These are phyloP conservation scores for Botryotinia calthae DNA, from an alignment of 2,329 filamentous ascomycete species.

Conservation along the genomic window DNA sequence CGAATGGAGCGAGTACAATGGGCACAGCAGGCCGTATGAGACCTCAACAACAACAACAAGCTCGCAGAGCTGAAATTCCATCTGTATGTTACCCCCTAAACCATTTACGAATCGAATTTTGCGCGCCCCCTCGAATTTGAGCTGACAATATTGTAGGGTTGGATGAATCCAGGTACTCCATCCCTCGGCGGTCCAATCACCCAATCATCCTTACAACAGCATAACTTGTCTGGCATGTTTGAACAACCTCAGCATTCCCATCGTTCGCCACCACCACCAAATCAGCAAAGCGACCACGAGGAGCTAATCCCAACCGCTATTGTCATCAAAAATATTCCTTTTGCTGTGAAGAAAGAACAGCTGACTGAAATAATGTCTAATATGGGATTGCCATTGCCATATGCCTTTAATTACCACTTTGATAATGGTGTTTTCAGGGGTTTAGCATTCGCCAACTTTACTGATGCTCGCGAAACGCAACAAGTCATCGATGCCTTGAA, in stretches of 20 bases:
- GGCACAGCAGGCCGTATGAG: slow-evolving; percentile 60
- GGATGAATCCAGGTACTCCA: slow-evolving; percentile 54
- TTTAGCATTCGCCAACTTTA: slow-evolving; percentile 96
- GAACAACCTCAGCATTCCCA: slow-evolving; percentile 28
- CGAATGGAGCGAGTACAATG: slow-evolving; percentile 59
- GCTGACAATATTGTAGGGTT: slow-evolving; percentile 3
- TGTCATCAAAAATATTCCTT: slow-evolving; percentile 99
- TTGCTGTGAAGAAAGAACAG: slow-evolving; percentile 96
- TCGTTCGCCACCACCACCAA: slow-evolving; percentile 28
- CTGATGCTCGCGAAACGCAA: slow-evolving; percentile 88
- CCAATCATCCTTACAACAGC: slow-evolving; percentile 19
- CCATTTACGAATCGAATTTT: slow-evolving; percentile 22
- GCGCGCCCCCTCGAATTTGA: slow-evolving; percentile 22
- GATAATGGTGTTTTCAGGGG: slow-evolving; percentile 97
- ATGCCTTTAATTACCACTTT: slow-evolving; percentile 99
- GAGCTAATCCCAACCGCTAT: slow-evolving; percentile 97
- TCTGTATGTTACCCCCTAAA: slow-evolving; percentile 58
- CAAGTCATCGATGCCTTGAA: slow-evolving; percentile 93
- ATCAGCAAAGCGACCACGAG: slow-evolving; percentile 46
- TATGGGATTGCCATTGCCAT: slow-evolving; percentile 87
- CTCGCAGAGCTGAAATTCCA: slow-evolving; percentile 63
- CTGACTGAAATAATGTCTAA: slow-evolving; percentile 92
- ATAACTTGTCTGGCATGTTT: slow-evolving; percentile 31
- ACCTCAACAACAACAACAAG: slow-evolving; percentile 41
- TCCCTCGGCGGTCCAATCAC: slow-evolving; percentile 37